phyloP scores from a whole-genome alignment of 192 early-diverging fungal species.

The Gryganskiella cystojenkinii region DNA sequence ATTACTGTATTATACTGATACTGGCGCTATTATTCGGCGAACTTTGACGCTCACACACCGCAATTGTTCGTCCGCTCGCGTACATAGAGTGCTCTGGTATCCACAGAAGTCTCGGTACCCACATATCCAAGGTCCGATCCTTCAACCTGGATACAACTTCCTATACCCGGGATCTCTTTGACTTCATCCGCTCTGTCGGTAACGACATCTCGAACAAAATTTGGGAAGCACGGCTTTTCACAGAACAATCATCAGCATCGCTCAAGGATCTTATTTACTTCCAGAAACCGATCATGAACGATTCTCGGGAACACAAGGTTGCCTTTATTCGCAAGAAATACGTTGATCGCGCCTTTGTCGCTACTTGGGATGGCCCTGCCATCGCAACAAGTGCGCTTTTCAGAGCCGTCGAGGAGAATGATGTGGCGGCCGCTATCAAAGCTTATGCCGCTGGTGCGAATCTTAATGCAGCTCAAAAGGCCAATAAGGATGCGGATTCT shows the following conservation, averaged over 20 bases:
- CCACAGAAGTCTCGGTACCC: slow-evolving; percentile 75
- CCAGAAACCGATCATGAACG: slow-evolving; percentile 56
- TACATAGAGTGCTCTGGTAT: slow-evolving; percentile 78
- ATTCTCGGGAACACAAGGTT: slow-evolving; percentile 64
- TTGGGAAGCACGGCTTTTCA: slow-evolving; percentile 66
- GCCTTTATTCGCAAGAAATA: slow-evolving; percentile 71
- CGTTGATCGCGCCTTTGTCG: slow-evolving; percentile 59
- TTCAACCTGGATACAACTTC: slow-evolving; percentile 71
- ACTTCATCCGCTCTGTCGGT: slow-evolving; percentile 66
- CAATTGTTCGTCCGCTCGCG: background rate
- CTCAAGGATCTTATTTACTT: slow-evolving; percentile 8
- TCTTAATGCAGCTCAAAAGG: slow-evolving; percentile 53
- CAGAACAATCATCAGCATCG: background rate
- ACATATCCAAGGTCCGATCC: slow-evolving; percentile 78
- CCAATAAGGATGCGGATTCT: slow-evolving; percentile 9
- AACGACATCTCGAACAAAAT: slow-evolving; percentile 72
- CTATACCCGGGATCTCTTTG: slow-evolving; percentile 73
- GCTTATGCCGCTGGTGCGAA: slow-evolving; percentile 55
- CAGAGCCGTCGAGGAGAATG: slow-evolving; percentile 52
- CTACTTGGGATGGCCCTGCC: slow-evolving; percentile 1
- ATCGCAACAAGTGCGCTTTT: slow-evolving; percentile 51
- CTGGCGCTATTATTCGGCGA: background rate
- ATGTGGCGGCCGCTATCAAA: slow-evolving; percentile 51
- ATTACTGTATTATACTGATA: background rate
- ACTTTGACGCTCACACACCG: background rate